Conservation (phyloP, 495 filamentous ascomycete genomes). For the Chaetomium tenue region DNA sequence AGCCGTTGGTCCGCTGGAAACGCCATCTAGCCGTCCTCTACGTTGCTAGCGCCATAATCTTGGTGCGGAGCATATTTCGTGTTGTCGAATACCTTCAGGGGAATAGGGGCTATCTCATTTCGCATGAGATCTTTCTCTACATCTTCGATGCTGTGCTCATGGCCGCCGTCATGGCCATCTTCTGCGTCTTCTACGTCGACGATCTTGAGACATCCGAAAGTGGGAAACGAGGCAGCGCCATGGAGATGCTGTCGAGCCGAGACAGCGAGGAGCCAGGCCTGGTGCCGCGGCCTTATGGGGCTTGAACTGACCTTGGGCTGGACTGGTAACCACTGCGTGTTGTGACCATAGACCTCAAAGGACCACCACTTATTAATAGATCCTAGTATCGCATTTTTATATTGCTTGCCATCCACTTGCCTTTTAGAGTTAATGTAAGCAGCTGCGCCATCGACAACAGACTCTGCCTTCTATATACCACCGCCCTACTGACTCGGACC, state of each 20-base stretch:
- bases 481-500: too few relatives aligned
- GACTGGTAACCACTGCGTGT: neutral
- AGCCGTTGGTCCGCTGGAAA: conserved; percentile 41
- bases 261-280: neutral
- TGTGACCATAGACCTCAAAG: too few relatives aligned
- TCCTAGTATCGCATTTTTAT: too few relatives aligned
- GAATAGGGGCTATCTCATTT: conserved; percentile 46
- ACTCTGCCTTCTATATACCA: too few relatives aligned
- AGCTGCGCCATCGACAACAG: too few relatives aligned
- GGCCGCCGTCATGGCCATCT: conserved; percentile 45
- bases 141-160: conserved; percentile 62
- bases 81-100: conserved; percentile 62
- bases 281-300: neutral
- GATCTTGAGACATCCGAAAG: neutral
- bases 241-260: conserved; percentile 4
- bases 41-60: conserved; percentile 52
- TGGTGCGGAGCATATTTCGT: conserved; percentile 60
- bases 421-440: too few relatives aligned
- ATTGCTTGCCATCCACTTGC: too few relatives aligned
- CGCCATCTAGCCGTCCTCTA: conserved; percentile 56
- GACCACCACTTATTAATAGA: neutral
- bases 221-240: neutral
- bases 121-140: conserved; percentile 59
- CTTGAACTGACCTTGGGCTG: neutral
- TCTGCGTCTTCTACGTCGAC: conserved; percentile 13